Conservation (phyloP, 1,284 basidiomycete species). For the Sphagnurus paluster region DNA sequence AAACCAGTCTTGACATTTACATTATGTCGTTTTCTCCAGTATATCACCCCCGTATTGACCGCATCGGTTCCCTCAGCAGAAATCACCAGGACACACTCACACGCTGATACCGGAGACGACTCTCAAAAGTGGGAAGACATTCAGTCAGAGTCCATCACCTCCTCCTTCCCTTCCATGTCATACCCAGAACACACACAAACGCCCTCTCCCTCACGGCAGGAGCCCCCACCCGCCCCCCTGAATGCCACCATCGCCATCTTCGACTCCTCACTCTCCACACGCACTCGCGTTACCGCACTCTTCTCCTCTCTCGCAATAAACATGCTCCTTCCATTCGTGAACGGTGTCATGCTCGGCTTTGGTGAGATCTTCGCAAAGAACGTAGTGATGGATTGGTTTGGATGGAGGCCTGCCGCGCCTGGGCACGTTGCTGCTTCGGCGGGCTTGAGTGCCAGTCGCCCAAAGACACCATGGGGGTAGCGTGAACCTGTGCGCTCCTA, state of each 20-base stretch:
- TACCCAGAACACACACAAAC: constrained; percentile 58
- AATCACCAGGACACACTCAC: constrained; percentile 27
- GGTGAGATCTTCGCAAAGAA: constrained; percentile 97
- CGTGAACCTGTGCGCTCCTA: too few relatives aligned
- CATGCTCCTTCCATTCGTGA: constrained; percentile 90
- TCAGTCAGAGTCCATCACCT: constrained; percentile 58
- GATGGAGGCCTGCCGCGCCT: constrained; percentile 37
- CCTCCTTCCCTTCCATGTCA: constrained; percentile 76
- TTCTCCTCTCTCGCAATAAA: constrained; percentile 90
- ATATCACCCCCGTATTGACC: constrained; percentile 4
- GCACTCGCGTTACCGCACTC: constrained; percentile 71
- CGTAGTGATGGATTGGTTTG: constrained; percentile 69
- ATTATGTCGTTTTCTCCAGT: too few relatives aligned
- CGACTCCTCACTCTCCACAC: constrained; percentile 62
- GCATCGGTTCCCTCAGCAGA: constrained; percentile 10
- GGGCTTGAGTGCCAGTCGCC: constrained; percentile 26
- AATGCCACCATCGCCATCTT: constrained; percentile 82
- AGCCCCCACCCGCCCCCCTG: constrained; percentile 23
- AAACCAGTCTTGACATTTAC: too few relatives aligned
- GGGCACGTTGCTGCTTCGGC: constrained; percentile 35
- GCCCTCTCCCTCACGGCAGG: constrained; percentile 39
- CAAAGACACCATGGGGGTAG: constrained; percentile 19
- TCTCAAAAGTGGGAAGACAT: constrained; percentile 74
- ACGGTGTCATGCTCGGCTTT: constrained; percentile 97
- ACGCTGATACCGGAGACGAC: constrained; percentile 38